phyloP scores from a whole-genome alignment of 208 protist species.

The Leishmania lainsoni region DNA sequence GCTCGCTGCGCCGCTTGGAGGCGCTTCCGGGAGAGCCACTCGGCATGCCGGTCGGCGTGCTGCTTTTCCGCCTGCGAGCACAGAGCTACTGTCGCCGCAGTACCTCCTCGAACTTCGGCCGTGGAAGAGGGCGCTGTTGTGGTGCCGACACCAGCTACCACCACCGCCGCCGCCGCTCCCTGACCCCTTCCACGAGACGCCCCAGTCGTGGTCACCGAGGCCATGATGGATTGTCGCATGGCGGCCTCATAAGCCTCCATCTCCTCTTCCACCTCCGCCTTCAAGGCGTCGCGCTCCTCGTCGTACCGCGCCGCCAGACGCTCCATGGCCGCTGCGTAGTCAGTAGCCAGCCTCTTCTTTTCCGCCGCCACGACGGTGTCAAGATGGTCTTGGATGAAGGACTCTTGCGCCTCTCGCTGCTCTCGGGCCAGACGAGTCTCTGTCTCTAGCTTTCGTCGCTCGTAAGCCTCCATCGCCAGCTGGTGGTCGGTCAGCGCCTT shows the following conservation, averaged over 20 bases:
- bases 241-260: slow-evolving; percentile 48
- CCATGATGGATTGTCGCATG: slow-evolving; percentile 36
- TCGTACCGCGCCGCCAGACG: slow-evolving; percentile 38
- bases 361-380: slow-evolving; percentile 40
- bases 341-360: slow-evolving; percentile 32
- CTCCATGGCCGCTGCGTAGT: slow-evolving; percentile 30
- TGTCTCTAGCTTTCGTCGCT: slow-evolving; percentile 40
- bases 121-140: not conserved
- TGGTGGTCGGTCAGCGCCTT: slow-evolving; percentile 45
- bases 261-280: slow-evolving; percentile 68
- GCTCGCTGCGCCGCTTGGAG: slow-evolving; percentile 9
- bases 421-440: slow-evolving; percentile 36
- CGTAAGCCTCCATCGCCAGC: slow-evolving; percentile 41
- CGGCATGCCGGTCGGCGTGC: slow-evolving; percentile 16
- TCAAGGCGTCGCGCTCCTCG: slow-evolving; percentile 49
- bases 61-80: slow-evolving; percentile 22
- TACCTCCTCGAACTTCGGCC: slow-evolving; percentile 9
- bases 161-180: not conserved
- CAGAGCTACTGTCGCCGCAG: not conserved
- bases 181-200: not conserved
- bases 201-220: not conserved
- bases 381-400: slow-evolving; percentile 43
- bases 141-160: too few relatives aligned
- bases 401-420: slow-evolving; percentile 38
- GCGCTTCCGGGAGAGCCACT: slow-evolving; percentile 9